Conservation (phyloP, 352 stramenopile genomes). For the Plasmopara viticola region DNA sequence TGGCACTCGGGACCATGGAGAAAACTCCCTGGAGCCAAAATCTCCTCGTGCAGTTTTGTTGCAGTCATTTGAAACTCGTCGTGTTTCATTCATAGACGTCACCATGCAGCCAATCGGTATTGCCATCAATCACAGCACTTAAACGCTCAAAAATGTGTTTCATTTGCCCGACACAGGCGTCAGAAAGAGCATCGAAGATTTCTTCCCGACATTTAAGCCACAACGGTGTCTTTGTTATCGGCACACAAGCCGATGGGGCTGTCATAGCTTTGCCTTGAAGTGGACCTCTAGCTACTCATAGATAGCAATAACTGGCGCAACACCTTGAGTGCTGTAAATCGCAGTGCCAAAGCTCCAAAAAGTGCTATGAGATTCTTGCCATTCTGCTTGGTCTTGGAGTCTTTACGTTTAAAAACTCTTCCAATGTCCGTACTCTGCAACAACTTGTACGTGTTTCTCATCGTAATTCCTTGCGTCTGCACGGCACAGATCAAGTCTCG, state of each 20-base stretch:
- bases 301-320: conserved; percentile 59
- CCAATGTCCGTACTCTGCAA: conserved; percentile 26
- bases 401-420: conserved; percentile 2
- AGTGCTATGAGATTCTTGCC: conserved; percentile 40
- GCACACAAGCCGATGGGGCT: conserved; percentile 15
- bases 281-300: conserved; percentile 24
- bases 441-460: conserved; percentile 70
- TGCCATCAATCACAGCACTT: conserved; percentile 50
- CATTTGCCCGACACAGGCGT: conserved; percentile 68
- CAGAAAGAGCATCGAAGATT: conserved; percentile 43
- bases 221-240: conserved; percentile 37
- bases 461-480: conserved; percentile 69
- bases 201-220: conserved; percentile 70
- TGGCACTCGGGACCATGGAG: conserved; percentile 49
- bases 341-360: conserved; percentile 40
- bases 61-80: conserved; percentile 29
- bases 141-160: conserved; percentile 66
- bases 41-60: conserved; percentile 45
- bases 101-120: conserved; percentile 21
- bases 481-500: conserved; percentile 56
- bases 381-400: conserved; percentile 22
- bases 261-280: background rate
- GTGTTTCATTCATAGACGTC: conserved; percentile 15
- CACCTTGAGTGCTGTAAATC: conserved; percentile 57
- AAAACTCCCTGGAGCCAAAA: conserved; percentile 44